These are phyloP conservation scores for Syncephalastrum sp. DNA, from an alignment of 371 early-diverging fungal genomes.

Conservation along the genomic window DNA sequence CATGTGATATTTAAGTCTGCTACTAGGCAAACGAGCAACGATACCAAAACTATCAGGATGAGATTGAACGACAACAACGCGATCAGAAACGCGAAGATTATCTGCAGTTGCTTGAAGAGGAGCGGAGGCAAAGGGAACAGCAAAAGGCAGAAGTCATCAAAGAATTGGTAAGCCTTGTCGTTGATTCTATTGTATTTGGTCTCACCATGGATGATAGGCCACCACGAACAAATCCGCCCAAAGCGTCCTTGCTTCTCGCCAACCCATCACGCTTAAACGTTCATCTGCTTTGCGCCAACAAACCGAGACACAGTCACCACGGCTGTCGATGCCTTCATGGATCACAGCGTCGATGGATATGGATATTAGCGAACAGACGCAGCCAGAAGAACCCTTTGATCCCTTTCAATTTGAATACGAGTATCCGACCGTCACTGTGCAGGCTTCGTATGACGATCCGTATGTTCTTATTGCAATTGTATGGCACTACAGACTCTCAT, in stretches of 20 bases:
- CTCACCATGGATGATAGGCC: constrained; percentile 21
- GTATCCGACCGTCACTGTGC: constrained; percentile 45
- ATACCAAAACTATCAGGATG: constrained; percentile 37
- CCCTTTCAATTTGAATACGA: constrained; percentile 50
- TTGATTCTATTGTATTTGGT: neutral
- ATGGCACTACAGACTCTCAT: neutral
- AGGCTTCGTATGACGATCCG: constrained; percentile 53
- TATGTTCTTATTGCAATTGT: constrained; percentile 22
- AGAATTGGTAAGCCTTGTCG: constrained; percentile 36
- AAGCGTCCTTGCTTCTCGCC: constrained; percentile 43
- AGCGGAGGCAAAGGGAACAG: constrained; percentile 40
- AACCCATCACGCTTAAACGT: constrained; percentile 38
- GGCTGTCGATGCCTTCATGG: constrained; percentile 39
- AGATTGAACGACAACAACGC: constrained; percentile 45
- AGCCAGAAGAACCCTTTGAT: constrained; percentile 51
- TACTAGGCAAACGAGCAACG: constrained; percentile 47
- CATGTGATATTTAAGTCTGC: neutral
- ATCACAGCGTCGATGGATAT: constrained; percentile 45
- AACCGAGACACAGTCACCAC: constrained; percentile 16
- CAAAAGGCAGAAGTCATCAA: constrained; percentile 52
- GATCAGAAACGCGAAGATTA: constrained; percentile 58
- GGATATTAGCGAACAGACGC: constrained; percentile 37
- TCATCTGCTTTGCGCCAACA: constrained; percentile 42
- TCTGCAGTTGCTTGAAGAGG: constrained; percentile 51
- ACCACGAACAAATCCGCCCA: constrained; percentile 51